Percentiles rank a stretch among this genome's conserved stretches.
These are phyloP conservation scores for Bolboschoenus planiculmis DNA, from an alignment of 176 grass and related monocot species.

Conservation along the genomic window DNA sequence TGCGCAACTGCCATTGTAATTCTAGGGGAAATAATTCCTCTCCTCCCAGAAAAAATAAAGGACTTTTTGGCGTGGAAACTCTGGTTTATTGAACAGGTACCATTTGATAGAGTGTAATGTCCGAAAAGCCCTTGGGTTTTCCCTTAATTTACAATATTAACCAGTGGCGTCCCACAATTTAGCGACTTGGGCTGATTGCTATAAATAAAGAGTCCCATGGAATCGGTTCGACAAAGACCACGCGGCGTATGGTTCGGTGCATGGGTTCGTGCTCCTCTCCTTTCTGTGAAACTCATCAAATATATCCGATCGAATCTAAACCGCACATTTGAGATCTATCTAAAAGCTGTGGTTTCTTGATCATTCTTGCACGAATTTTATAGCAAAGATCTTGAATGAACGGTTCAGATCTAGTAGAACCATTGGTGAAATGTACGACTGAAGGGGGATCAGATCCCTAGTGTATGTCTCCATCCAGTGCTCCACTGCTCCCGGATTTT, in stretches of 20 bases:
- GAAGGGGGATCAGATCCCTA: background rate
- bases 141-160: background rate
- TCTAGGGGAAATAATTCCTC: background rate
- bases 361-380: background rate
- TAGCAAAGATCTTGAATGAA: background rate
- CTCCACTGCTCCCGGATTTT: background rate
- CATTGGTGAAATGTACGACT: background rate
- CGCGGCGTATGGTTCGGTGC: background rate
- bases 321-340: background rate
- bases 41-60: background rate
- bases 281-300: background rate
- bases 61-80: background rate
- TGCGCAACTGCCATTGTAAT: constrained; percentile 5
- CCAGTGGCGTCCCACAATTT: background rate
- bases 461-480: background rate
- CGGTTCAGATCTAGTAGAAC: background rate
- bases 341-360: background rate
- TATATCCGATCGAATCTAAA: background rate
- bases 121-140: background rate
- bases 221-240: constrained; percentile 7
- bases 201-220: background rate
- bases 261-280: background rate
- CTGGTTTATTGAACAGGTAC: background rate
- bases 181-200: background rate
- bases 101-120: background rate